phyloP scores from a whole-genome alignment of 1,284 basidiomycete species.

The Sanghuangporus sanghuang region DNA sequence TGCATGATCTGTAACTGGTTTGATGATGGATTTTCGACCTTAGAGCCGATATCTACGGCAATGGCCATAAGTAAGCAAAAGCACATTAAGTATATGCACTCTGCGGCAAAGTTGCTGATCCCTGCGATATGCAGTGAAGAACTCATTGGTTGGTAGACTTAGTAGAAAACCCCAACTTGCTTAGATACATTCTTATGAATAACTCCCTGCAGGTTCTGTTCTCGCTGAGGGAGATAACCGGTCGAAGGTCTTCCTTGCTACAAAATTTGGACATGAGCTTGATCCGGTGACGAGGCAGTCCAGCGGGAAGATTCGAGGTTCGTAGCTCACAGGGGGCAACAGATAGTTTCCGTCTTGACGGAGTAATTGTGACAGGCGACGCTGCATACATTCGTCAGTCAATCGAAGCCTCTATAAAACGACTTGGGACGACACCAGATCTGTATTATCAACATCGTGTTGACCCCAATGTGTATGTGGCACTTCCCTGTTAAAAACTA shows the following conservation, averaged over 20 bases:
- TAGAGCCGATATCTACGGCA: slow-evolving; percentile 19
- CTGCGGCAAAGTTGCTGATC: not conserved
- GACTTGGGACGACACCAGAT: slow-evolving; percentile 18
- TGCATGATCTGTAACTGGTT: not conserved
- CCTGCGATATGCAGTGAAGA: slow-evolving; percentile 9
- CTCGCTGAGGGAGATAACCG: slow-evolving; percentile 19
- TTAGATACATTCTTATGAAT: not conserved
- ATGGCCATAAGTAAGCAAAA: slow-evolving; percentile 18
- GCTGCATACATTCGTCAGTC: slow-evolving; percentile 15
- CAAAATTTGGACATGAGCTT: slow-evolving; percentile 19
- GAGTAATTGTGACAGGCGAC: slow-evolving; percentile 7
- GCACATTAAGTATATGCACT: not conserved
- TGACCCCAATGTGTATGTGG: slow-evolving; percentile 17
- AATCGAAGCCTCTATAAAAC: slow-evolving; percentile 16
- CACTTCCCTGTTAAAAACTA: not conserved
- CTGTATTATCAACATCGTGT: slow-evolving; percentile 20
- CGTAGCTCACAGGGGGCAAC: not conserved
- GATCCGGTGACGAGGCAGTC: slow-evolving; percentile 8
- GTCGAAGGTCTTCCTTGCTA: slow-evolving; percentile 22
- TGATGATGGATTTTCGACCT: not conserved
- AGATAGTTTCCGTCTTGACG: not conserved
- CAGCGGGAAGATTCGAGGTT: slow-evolving; percentile 16
- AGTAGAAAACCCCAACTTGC: not conserved
- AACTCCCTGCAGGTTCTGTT: slow-evolving; percentile 9
- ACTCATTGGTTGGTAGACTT: slow-evolving; percentile 10